phyloP scores from a whole-genome alignment of 148 eudicot species.

The Chenopodium quinoa region DNA sequence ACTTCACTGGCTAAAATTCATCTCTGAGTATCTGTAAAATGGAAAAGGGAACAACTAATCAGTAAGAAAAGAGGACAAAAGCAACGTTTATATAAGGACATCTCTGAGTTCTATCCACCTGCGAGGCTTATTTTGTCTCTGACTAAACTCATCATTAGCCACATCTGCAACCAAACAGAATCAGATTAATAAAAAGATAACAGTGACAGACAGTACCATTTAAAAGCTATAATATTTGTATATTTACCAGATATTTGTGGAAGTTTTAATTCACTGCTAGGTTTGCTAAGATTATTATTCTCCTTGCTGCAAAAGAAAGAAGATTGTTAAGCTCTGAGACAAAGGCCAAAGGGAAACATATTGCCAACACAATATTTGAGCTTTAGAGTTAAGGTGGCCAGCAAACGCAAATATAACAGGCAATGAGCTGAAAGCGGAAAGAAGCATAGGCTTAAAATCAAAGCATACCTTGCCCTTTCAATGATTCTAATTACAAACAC shows the following conservation, averaged over 20 bases:
- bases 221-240: neutral
- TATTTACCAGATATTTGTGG: slow-evolving; percentile 67
- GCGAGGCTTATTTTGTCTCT: slow-evolving; percentile 83
- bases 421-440: neutral
- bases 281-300: slow-evolving; percentile 35
- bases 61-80: neutral
- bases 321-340: neutral
- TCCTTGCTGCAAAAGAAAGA: slow-evolving; percentile 69
- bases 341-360: neutral
- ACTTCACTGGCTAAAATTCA: slow-evolving; percentile 87
- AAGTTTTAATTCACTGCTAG: slow-evolving; percentile 49
- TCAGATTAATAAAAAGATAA: slow-evolving; percentile 12
- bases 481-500: neutral
- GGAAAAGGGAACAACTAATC: neutral
- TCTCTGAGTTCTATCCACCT: slow-evolving; percentile 42
- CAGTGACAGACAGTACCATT: neutral
- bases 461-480: neutral
- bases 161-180: slow-evolving; percentile 43
- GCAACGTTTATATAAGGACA: neutral
- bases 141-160: slow-evolving; percentile 60
- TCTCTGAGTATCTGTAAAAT: slow-evolving; percentile 76
- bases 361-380: neutral
- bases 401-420: neutral
- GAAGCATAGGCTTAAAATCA: neutral
- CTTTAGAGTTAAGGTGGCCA: neutral